Base-by-base conservation (phyloP, 805 yeast genomes). In the Saturnispora sekii region DNA sequence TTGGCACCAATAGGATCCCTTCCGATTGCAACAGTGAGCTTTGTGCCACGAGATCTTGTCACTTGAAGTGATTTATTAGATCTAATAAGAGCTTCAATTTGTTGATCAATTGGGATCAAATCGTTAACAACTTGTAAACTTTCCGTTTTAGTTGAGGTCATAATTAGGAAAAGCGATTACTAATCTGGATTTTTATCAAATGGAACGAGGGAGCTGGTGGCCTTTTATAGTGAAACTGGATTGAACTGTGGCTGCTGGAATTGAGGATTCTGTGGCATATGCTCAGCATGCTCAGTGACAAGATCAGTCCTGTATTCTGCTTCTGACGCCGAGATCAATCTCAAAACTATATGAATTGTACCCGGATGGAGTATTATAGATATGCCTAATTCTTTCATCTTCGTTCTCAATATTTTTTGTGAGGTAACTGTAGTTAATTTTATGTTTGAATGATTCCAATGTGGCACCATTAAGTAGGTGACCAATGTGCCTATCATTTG, bases 1-100 rank as follows among this genome's bases (percentile, higher is more conserved):
- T 42, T 53, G 54, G 51, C 37, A 14, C 59, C 57, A 5, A 29
- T 44, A 3, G 44, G 39, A 38, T 53, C 55, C 5, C 45, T 46
- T 34, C 56, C 54, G 17, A 38, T 21, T 6, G 26, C 26, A 6
- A 21, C 26, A 21, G 26, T 21, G 2, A 21, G 26, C 26, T 21
- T 21, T 21, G 26, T 4, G 26, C 26, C 26, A 21, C 26, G 26
- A 21, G 26, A 21, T 21, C 26, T 21, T 21, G 26, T 21, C 26
- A 21, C 26, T 21, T 21, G 26, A 21, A 21, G 26, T 8, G 26
- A 21, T 21, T 21, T 21, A 21, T 21, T 21, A 21, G 26, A 21
- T 21, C 26, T 21, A 6, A 21, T 21, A 21, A 21, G 26, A 21
- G 26, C 6, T 21, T 21, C 26, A 21, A 21, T 21, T 21, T 21